Percentiles rank a stretch among this genome's conserved stretches.
Evolutionary conservation across 2,329 filamentous ascomycete species (phyloP).

Genomic region (Aspergillus awamori): DNA sequence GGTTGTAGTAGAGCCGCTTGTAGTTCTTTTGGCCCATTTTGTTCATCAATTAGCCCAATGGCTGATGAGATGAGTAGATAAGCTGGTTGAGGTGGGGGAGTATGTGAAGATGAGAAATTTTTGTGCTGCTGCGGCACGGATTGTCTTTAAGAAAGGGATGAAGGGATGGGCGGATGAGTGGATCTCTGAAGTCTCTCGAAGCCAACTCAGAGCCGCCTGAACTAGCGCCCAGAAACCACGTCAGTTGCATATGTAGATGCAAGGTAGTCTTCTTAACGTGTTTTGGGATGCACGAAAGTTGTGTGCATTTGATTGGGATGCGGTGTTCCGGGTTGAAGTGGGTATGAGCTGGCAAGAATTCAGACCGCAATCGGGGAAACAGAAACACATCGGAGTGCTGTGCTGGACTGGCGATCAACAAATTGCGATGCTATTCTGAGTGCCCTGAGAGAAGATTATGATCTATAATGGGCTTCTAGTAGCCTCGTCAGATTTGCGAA

Average conservation of each 20-base stretch:
- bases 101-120: background rate
- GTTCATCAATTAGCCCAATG: background rate
- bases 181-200: background rate
- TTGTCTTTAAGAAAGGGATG: background rate
- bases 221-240: background rate
- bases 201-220: background rate
- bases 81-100: background rate
- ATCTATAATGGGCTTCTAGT: background rate
- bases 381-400: background rate
- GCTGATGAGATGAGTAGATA: background rate
- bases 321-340: background rate
- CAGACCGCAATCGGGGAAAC: background rate
- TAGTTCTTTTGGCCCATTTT: background rate
- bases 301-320: background rate
- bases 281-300: background rate
- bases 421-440: background rate
- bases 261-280: background rate
- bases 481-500: background rate
- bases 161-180: background rate
- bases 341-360: background rate
- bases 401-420: background rate
- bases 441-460: background rate
- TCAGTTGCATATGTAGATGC: background rate
- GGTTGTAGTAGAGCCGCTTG: background rate
- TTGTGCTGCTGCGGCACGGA: background rate